Base-by-base conservation (phyloP, 75 land plant species). In the Larix kaempferi region DNA sequence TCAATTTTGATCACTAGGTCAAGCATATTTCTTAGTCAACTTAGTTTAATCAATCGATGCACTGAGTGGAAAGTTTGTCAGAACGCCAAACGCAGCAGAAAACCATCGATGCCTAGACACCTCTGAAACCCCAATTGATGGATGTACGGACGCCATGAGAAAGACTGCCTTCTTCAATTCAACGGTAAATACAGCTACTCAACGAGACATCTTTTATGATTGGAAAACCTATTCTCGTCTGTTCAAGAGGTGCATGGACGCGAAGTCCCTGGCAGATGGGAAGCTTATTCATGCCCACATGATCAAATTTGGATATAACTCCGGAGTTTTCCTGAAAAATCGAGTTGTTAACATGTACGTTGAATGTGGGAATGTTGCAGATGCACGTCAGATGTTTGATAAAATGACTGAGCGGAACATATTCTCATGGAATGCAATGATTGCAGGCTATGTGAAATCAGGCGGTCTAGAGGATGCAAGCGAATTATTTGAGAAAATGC, bases 341-440 rank as follows among this genome's bases (percentile, higher is more conserved):
- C 57, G 86, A 2, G 41, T 89, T 72, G 77, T 89, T 76, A 80
- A 84, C 44, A 44, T 86, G 26, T 89, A 89, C 66, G 81, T 78
- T 1, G 84, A 84, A 74, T 60, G 80, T 22, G 85, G 85, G 63
- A 57, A 19, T 33, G 55, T 81, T 7, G 54, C 77, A 14, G 22
- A 69, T 69, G 87, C 91, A 59, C 81, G 85, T 21, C 79, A 81
- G 71, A 25, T 89, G 76, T 87, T 89, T 83, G 83, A 82, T 78
- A 85, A 80, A 74, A 89, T 89, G 85, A 59, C 59, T 1, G 71
- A 64, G 37, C 87, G 73, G 55, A 85, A 87, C 81, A 87, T 87
- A 59, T 73, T 89, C 52, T 76, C 87, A 1, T 87, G 89, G 89
- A 87, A 87, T 14, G 85, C 91, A 2, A 76, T 89, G 79, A 71